Base-by-base conservation (phyloP, 164 flowering plant species). In the Sedum album region DNA sequence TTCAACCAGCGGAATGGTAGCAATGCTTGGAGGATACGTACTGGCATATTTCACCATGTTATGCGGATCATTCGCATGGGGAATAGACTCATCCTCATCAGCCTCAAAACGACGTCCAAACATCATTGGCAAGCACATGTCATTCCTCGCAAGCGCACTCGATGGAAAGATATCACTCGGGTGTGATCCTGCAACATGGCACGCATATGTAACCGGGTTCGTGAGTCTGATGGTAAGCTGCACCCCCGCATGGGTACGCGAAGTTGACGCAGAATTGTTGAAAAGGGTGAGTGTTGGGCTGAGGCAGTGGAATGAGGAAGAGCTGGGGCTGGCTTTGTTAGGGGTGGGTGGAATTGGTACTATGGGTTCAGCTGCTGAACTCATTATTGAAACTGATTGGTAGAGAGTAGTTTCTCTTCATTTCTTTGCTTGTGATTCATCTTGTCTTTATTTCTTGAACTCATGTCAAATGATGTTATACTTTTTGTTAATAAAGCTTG, bases 131-230 rank as follows among this genome's bases (percentile, higher is more conserved):
- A 53, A 60, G 30, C 97, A 94, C 79, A 71, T 88, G 81, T 85
- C 84, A 49, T 94, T 94, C 74, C 67, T 94, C 30, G 99, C 96
- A 0, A 79, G 91, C 67, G 95, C 85, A 2, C 76, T 91, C 11
- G 96, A 91, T 68, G 99, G 99, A 42, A 85, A 88, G 79, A 87
- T 88, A 68, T 81, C 93, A 10, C 83, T 91, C 8, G 96, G 99
- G 15, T 94, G 99, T 72, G 83, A 91, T 73, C 74, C 76, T 69
- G 92, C 90, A 15, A 88, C 88, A 57, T 91, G 96, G 97, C 93
- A 75, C 15, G 85, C 97, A 10, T 94, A 94, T 69, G 91, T 91
- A 18, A 79, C 88, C 0, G 91, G 86, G 0, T 86, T 88, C 53
- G 72, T 94, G 73, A 82, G 88, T 71, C 73, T 91, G 72, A 81